Percentiles rank a stretch among this genome's conserved stretches.
These are phyloP conservation scores for Phaeodactylum tricornutum DNA, from an alignment of 108 stramenopile genomes.

Conservation along the genomic window DNA sequence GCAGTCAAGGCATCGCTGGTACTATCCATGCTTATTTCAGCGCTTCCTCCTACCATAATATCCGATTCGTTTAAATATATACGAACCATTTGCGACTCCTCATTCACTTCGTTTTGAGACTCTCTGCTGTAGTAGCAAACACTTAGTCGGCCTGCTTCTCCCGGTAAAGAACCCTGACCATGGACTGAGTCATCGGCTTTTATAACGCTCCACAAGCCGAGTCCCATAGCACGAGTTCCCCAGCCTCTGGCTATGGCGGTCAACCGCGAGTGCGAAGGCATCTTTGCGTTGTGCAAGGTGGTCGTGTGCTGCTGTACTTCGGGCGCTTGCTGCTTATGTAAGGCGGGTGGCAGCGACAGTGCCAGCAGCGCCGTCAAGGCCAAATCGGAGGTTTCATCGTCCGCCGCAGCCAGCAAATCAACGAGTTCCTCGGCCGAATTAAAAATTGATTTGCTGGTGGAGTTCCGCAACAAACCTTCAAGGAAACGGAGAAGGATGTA, in stretches of 20 bases:
- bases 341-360: constrained; percentile 61
- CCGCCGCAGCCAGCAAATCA: constrained; percentile 59
- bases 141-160: constrained; percentile 32
- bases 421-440: constrained; percentile 68
- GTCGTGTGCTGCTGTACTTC: constrained; percentile 63
- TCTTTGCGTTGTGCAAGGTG: constrained; percentile 33
- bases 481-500: constrained; percentile 69
- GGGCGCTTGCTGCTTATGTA: constrained; percentile 82
- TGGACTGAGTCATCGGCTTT: constrained; percentile 46
- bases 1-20: too few species aligned
- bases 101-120: constrained; percentile 2
- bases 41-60: too few species aligned
- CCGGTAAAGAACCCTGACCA: constrained; percentile 24
- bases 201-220: constrained; percentile 69
- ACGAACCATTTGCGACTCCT: constrained; percentile 9
- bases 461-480: constrained; percentile 55
- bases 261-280: constrained; percentile 41
- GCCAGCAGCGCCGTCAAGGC: constrained; percentile 47
- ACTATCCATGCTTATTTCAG: too few species aligned
- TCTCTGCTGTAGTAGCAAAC: constrained; percentile 30
- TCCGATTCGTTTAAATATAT: constrained; percentile 14
- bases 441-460: constrained; percentile 75
- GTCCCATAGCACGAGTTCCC: constrained; percentile 70
- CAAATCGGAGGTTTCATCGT: constrained; percentile 46
- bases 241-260: constrained; percentile 73